Base-by-base conservation (phyloP, 768 basidiomycete species). In the Boletus sp. region DNA sequence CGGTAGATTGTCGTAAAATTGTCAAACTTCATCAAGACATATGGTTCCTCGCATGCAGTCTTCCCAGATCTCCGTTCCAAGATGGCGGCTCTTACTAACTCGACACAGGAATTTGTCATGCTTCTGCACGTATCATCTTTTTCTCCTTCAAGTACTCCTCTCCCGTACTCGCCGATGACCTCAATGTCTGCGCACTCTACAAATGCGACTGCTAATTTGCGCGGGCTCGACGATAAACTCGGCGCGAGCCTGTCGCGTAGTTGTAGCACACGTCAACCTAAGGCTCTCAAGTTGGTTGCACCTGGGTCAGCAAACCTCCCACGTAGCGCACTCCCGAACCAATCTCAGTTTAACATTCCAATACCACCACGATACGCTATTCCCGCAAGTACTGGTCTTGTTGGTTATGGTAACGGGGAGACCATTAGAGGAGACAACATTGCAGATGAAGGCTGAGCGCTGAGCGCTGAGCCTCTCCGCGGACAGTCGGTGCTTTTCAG, bases 21-120 rank as follows among this genome's bases (percentile, higher is more conserved):
- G 42, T 88, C 90, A 13, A 88, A 82, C 62, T 74, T 83, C 4
- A 79, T 93, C 61, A 93, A 89, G 72, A 73, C 77, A 13, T 75
- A 83, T 57, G 83, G 83, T 47, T 75, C 76, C 23, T 72, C 75
- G 17, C 76, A 81, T 55, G 76, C 80, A n/a, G 80, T 85, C 46
- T 80, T 83, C 15, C 71, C 82, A 5, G 70, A 77, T 33, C 75
- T 95, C 40, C 82, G 89, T 55, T 79, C 75, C 50, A 83, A 85
- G 64, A 84, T 93, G 75, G 81, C 86, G 38, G 81, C 82, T 58
- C 78, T 97, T 53, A 90, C 87, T 21, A 88, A 90, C 62, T 81
- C 86, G 13, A 92, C 93, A 11, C 86, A 95, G 70, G 91, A 91
- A 68, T 88, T 93, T 62, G 85, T 90, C 46, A 90, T 92, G 59